Conservation (phyloP, 768 basidiomycete genomes). For the Mycena belliarum region DNA sequence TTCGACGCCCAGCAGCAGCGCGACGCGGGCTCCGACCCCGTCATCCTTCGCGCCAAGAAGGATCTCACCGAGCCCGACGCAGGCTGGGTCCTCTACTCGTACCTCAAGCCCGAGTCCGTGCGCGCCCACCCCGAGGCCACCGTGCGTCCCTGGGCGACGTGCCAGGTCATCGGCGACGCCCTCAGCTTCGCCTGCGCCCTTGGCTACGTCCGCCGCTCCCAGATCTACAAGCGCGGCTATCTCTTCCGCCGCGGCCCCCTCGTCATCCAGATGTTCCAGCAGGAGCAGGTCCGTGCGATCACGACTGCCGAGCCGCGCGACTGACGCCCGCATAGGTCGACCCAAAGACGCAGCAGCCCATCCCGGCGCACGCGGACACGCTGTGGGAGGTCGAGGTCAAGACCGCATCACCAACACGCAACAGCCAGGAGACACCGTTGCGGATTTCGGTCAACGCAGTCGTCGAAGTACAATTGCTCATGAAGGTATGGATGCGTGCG, state of each 20-base stretch:
- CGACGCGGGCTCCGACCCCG: conserved; percentile 64
- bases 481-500: conserved; percentile 40
- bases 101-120: conserved; percentile 81
- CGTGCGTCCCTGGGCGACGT: conserved; percentile 82
- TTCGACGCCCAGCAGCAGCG: conserved; percentile 64
- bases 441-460: conserved; percentile 70
- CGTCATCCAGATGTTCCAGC: conserved; percentile 44
- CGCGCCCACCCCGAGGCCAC: conserved; percentile 85
- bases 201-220: conserved; percentile 74
- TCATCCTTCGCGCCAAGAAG: conserved; percentile 72
- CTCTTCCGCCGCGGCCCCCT: conserved; percentile 70
- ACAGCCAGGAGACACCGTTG: conserved; percentile 77
- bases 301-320: neutral
- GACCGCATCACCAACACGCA: conserved; percentile 75
- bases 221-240: conserved; percentile 83
- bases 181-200: conserved; percentile 78
- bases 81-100: conserved; percentile 80
- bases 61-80: conserved; percentile 63
- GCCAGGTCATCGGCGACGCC: conserved; percentile 78
- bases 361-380: conserved; percentile 76
- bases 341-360: conserved; percentile 70
- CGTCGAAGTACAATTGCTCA: conserved; percentile 76
- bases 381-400: conserved; percentile 90
- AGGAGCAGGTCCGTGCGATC: neutral
- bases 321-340: conserved; percentile 54